These are phyloP conservation scores for Eutrema salsugineum DNA, from an alignment of 441 rosid species.

Conservation along the genomic window DNA sequence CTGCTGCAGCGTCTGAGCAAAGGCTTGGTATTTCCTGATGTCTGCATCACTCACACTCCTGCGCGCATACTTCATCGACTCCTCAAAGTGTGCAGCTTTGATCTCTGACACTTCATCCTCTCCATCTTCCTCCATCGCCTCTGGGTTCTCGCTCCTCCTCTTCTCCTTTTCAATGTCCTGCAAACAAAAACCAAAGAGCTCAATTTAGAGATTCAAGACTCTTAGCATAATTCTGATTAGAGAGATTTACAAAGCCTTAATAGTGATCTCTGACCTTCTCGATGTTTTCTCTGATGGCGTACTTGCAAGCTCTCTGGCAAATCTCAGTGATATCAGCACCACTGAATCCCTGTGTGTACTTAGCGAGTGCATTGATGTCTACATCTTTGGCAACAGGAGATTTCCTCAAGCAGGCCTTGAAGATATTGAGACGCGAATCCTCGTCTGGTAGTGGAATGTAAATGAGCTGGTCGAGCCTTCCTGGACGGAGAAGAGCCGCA, in stretches of 20 bases:
- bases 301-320: constrained; percentile 61
- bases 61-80: constrained; percentile 41
- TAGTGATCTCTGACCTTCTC: constrained; percentile 41
- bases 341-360: constrained; percentile 54
- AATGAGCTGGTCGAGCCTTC: constrained; percentile 60
- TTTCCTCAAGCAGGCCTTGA: constrained; percentile 52
- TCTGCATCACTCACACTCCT: constrained; percentile 47
- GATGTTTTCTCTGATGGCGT: constrained; percentile 57
- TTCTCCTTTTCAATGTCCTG: constrained; percentile 50
- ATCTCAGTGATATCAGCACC: constrained; percentile 64
- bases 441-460: constrained; percentile 63
- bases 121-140: constrained; percentile 38
- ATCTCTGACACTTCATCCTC: constrained; percentile 39
- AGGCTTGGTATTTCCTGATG: constrained; percentile 38
- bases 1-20: constrained; percentile 42
- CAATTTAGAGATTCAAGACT: neutral
- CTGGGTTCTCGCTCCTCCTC: constrained; percentile 37
- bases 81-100: constrained; percentile 46
- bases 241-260: neutral
- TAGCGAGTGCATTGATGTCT: constrained; percentile 48
- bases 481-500: constrained; percentile 58
- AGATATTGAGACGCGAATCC: constrained; percentile 53
- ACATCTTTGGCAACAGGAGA: constrained; percentile 51
- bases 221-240: neutral
- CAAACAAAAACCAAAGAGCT: neutral